phyloP scores from a whole-genome alignment of 257 asterid species.

The Fraxinus pennsylvanica region DNA sequence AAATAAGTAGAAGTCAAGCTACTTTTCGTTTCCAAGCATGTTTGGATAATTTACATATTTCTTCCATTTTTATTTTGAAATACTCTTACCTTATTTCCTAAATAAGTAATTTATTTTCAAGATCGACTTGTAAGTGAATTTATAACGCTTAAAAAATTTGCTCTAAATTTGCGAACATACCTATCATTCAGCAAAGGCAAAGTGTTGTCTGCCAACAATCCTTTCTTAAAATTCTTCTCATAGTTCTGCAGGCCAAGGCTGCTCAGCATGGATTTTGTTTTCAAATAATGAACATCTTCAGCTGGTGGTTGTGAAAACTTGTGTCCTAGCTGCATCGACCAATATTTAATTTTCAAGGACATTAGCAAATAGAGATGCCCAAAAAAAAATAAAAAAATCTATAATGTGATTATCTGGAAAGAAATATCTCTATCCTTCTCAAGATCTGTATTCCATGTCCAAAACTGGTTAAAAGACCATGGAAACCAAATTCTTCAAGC shows the following conservation, averaged over 20 bases:
- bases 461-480: background rate
- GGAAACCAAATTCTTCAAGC: background rate
- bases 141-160: background rate
- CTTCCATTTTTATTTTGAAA: too few relatives aligned
- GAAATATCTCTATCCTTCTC: background rate
- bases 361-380: background rate
- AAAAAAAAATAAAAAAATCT: background rate
- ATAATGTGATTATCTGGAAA: background rate
- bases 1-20: background rate
- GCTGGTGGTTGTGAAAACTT: conserved; percentile 75
- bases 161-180: conserved; percentile 29
- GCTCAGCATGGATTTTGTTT: conserved; percentile 60
- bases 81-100: too few relatives aligned
- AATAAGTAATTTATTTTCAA: too few relatives aligned
- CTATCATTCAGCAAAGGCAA: conserved; percentile 74
- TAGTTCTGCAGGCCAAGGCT: conserved; percentile 80
- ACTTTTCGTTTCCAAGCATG: background rate
- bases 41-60: too few relatives aligned
- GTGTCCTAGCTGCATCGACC: conserved; percentile 67
- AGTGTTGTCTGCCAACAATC: conserved; percentile 72
- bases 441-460: background rate
- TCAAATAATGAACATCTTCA: conserved; percentile 59
- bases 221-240: conserved; percentile 87
- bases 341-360: conserved; percentile 11
- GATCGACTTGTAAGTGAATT: background rate